Evolutionary conservation across 805 yeast species (phyloP).

Genomic region (Schwanniomyces pseudopolymorphus): DNA sequence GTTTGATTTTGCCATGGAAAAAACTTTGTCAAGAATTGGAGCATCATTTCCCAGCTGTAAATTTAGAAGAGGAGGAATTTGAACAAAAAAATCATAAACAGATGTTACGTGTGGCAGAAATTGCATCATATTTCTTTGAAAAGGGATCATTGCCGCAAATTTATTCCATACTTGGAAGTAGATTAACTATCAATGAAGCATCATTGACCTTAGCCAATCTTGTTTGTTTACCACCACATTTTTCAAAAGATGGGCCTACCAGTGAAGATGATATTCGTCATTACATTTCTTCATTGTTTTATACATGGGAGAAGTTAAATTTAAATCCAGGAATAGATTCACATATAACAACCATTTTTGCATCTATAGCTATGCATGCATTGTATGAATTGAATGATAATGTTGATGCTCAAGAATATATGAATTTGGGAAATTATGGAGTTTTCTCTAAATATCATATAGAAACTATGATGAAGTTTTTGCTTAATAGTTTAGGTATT

Average conservation of each 20-base stretch:
- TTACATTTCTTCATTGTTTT: constrained; percentile 65
- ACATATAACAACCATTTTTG: constrained; percentile 62
- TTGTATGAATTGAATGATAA: constrained; percentile 28
- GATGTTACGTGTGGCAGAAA: constrained; percentile 51
- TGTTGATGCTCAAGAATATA: constrained; percentile 11
- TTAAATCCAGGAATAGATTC: constrained; percentile 55
- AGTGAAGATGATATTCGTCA: constrained; percentile 43
- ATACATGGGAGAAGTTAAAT: constrained; percentile 64
- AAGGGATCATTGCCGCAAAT: constrained; percentile 47
- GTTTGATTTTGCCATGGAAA: constrained; percentile 52
- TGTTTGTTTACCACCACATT: constrained; percentile 51
- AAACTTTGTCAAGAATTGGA: constrained; percentile 39
- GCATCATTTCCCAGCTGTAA: constrained; percentile 31
- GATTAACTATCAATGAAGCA: constrained; percentile 55
- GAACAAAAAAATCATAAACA: constrained; percentile 51
- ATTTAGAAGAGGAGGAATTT: constrained; percentile 45
- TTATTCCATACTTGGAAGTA: constrained; percentile 50
- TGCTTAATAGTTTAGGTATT: constrained; percentile 46
- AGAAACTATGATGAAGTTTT: constrained; percentile 54
- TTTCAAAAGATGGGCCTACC: constrained; percentile 28
- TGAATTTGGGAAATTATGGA: constrained; percentile 54
- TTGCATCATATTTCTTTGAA: constrained; percentile 56
- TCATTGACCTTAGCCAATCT: constrained; percentile 51
- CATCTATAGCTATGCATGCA: constrained; percentile 55
- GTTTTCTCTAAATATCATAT: constrained; percentile 64